Evolutionary conservation across 768 basidiomycete species (phyloP).

Genomic region (Tulasnella calospora): DNA sequence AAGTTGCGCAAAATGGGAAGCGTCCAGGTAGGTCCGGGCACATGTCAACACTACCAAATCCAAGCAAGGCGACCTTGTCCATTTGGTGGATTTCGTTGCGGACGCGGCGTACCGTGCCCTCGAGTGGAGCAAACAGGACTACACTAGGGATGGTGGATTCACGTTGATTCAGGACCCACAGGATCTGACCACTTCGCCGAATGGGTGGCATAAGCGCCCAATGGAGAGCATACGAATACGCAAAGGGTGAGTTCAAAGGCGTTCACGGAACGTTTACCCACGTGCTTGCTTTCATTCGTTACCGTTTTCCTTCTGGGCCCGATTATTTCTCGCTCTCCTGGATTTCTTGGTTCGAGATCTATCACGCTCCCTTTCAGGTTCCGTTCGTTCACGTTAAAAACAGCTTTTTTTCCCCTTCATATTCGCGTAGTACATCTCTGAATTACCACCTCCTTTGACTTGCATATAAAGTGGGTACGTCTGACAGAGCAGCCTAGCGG

Average conservation of each 20-base stretch:
- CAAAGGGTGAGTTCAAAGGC: neutral
- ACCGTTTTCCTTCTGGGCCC: no score
- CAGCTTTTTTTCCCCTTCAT: no score
- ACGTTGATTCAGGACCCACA: neutral
- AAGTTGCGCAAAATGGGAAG: neutral
- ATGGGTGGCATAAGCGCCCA: constrained; percentile 54
- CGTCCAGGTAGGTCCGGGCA: neutral
- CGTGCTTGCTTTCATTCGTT: no score
- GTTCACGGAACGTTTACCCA: neutral
- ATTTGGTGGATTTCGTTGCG: constrained; percentile 51
- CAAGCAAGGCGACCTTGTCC: constrained; percentile 29
- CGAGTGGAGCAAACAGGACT: neutral
- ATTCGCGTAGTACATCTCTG: no score
- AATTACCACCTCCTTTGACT: no score
- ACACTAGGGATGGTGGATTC: neutral
- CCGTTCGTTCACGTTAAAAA: no score
- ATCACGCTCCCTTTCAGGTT: no score
- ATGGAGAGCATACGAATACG: neutral
- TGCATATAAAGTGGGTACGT: no score
- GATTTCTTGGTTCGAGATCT: no score
- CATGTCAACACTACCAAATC: neutral
- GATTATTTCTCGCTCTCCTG: no score
- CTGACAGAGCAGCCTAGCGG: no score
- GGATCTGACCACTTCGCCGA: constrained; percentile 43
- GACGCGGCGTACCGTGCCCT: constrained; percentile 36